Conservation (phyloP, 768 basidiomycete genomes). For the Tricholoma matsutake region DNA sequence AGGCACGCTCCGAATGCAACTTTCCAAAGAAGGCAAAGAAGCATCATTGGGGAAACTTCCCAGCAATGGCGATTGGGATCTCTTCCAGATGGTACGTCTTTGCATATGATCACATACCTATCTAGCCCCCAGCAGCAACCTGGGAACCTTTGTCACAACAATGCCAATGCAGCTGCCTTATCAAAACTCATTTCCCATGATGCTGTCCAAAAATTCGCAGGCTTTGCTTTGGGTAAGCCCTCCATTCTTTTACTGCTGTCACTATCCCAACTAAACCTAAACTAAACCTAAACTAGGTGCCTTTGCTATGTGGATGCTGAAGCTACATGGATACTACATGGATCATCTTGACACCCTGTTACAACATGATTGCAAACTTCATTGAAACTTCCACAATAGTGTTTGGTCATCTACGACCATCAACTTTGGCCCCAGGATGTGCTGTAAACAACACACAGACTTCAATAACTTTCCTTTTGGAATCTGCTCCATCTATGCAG, state of each 20-base stretch:
- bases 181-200: too few species aligned
- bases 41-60: too few species aligned
- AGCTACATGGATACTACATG: constrained; percentile 17
- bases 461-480: constrained; percentile 21
- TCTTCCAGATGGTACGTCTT: too few species aligned
- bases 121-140: too few species aligned
- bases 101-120: too few species aligned
- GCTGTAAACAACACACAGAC: constrained; percentile 21
- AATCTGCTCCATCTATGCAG: not conserved
- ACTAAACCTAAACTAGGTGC: constrained; percentile 5
- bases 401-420: constrained; percentile 25
- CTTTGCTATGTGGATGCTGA: constrained; percentile 20
- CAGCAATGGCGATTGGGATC: too few species aligned
- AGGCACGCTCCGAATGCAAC: too few species aligned
- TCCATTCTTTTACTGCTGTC: not conserved
- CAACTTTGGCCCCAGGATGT: constrained; percentile 22
- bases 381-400: constrained; percentile 22
- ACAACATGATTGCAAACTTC: constrained; percentile 6
- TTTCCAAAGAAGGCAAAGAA: too few species aligned
- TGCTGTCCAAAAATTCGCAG: constrained; percentile 14
- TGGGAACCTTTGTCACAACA: too few species aligned
- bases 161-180: too few species aligned
- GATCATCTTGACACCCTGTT: constrained; percentile 7
- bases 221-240: constrained; percentile 18
- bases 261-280: too few species aligned